Conservation (phyloP, 1,284 basidiomycete genomes). For the Cryptococcus sp. region DNA sequence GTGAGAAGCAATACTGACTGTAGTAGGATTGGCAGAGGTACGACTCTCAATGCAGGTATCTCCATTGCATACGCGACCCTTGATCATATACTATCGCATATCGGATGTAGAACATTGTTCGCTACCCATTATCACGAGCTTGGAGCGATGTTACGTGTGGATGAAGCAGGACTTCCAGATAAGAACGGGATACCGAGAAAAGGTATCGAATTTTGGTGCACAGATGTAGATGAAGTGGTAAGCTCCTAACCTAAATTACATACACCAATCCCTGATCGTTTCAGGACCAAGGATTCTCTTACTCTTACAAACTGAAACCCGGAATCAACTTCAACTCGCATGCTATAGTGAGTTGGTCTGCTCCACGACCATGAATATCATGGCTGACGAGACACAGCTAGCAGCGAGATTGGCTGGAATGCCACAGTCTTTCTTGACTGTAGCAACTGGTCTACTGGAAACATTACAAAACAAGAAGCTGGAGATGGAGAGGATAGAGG, state of each 20-base stretch:
- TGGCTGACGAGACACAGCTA: neutral
- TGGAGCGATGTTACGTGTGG: constrained; percentile 63
- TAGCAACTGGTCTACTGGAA: neutral
- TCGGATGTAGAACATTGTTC: constrained; percentile 77
- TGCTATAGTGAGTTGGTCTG: constrained; percentile 58
- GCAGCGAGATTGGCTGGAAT: constrained; percentile 5
- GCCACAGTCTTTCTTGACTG: constrained; percentile 1
- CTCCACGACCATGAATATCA: neutral
- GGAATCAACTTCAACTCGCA: constrained; percentile 91
- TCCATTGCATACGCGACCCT: constrained; percentile 89
- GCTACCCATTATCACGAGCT: constrained; percentile 97
- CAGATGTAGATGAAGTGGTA: constrained; percentile 74
- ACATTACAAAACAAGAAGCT: neutral
- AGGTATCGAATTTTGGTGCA: constrained; percentile 79
- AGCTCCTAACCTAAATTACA: neutral
- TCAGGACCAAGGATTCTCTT: constrained; percentile 55
- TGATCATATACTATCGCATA: constrained; percentile 70
- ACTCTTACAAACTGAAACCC: constrained; percentile 71
- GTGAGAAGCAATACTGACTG: neutral
- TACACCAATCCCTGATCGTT: neutral
- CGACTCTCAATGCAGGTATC: constrained; percentile 84
- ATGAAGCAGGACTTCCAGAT: constrained; percentile 23
- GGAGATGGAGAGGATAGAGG: too few species aligned
- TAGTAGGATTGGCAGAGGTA: constrained; percentile 72
- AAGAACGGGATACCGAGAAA: constrained; percentile 22